A percentile compares a stretch with the other conserved stretches of the same genome.
Evolutionary conservation across 208 protist genomes (phyloP).

Genomic region (Crithidia mellificae): DNA sequence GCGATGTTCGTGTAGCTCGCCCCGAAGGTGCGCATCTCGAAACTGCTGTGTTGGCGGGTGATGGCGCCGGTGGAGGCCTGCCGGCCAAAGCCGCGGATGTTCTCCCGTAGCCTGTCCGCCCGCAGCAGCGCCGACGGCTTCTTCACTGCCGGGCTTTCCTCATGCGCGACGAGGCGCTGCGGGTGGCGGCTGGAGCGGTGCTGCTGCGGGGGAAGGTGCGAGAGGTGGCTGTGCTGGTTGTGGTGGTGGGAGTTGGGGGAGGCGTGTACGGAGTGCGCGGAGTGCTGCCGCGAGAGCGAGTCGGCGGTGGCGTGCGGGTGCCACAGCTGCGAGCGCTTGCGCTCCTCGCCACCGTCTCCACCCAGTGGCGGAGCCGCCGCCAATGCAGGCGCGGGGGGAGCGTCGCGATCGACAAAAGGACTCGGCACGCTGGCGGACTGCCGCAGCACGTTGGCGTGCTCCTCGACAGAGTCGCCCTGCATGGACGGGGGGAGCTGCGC

Average conservation of each 20-base stretch:
- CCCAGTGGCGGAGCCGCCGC: too few relatives aligned
- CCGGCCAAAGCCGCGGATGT: conserved; percentile 30
- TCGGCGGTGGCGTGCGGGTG: neutral
- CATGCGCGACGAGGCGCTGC: conserved; percentile 4
- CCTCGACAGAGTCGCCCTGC: neutral
- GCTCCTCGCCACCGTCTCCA: neutral
- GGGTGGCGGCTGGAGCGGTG: conserved; percentile 11
- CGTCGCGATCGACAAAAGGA: neutral
- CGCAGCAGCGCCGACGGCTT: conserved; percentile 18
- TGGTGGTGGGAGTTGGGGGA: neutral
- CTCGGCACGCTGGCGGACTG: neutral
- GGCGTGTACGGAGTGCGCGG: neutral
- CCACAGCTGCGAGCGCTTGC: neutral
- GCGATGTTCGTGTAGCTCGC: conserved; percentile 19
- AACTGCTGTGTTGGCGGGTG: conserved; percentile 16
- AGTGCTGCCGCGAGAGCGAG: neutral
- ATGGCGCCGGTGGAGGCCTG: conserved; percentile 1
- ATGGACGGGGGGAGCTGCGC: conserved; percentile 15
- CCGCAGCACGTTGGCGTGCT: neutral
- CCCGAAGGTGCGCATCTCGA: conserved; percentile 21
- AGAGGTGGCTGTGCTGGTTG: neutral
- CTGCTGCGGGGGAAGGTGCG: neutral
- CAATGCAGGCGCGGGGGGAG: neutral
- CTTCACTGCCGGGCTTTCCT: conserved; percentile 10
- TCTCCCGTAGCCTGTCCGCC: conserved; percentile 28